Evolutionary conservation across 2,329 filamentous ascomycete genomes (phyloP).

Genomic region (Xylariaceae sp.): DNA sequence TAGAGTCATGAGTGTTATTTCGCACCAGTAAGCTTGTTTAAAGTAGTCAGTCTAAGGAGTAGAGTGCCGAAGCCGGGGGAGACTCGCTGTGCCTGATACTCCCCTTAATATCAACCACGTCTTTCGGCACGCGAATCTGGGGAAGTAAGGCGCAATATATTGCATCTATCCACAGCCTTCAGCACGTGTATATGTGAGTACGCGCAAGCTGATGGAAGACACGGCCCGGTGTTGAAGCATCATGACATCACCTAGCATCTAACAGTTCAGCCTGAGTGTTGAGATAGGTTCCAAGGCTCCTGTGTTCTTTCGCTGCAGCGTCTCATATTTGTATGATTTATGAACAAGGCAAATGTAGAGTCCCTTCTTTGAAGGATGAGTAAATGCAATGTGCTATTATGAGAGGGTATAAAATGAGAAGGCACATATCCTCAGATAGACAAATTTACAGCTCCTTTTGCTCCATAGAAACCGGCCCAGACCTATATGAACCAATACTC

Average conservation of each 20-base stretch:
- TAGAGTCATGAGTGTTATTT: background rate
- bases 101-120: background rate
- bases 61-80: no score
- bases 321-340: constrained; percentile 4
- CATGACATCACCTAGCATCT: constrained; percentile 13
- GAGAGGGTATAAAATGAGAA: constrained; percentile 30
- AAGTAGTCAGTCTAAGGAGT: no score
- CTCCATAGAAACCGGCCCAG: background rate
- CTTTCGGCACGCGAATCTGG: constrained; percentile 14
- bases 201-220: constrained; percentile 1
- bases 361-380: background rate
- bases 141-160: constrained; percentile 12
- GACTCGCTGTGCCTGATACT: no score
- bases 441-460: background rate
- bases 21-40: no score
- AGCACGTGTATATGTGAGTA: constrained; percentile 18
- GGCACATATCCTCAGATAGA: constrained; percentile 21
- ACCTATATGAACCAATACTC: background rate
- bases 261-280: constrained; percentile 23
- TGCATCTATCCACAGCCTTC: constrained; percentile 15
- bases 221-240: constrained; percentile 8
- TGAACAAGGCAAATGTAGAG: background rate
- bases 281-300: constrained; percentile 8
- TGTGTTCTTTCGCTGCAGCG: constrained; percentile 10
- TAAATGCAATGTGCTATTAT: constrained; percentile 24